Percentiles rank a stretch among this genome's conserved stretches.
phyloP scores from a whole-genome alignment of 2,329 filamentous ascomycete genomes.

The Scleromitrula shiraiana region DNA sequence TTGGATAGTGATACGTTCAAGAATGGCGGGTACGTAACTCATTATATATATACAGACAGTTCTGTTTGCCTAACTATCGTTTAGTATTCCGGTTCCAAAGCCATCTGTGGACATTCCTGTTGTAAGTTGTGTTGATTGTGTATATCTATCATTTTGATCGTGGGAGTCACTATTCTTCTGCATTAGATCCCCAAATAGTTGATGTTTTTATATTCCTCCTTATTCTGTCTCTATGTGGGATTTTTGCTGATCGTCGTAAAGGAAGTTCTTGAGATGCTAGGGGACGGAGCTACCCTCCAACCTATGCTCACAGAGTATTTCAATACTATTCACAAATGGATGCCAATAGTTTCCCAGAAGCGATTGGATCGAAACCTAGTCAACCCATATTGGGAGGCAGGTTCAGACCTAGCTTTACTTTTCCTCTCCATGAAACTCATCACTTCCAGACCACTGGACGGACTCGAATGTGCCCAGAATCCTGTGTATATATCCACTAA shows the following conservation, averaged over 20 bases:
- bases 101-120: constrained; percentile 20
- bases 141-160: too few species aligned
- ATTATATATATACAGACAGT: neutral
- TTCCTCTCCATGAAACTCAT: constrained; percentile 43
- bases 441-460: constrained; percentile 31
- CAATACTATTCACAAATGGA: constrained; percentile 37
- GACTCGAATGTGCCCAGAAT: constrained; percentile 30
- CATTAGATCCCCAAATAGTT: too few species aligned
- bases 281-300: constrained; percentile 32
- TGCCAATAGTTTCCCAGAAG: constrained; percentile 41
- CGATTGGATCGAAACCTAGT: constrained; percentile 33
- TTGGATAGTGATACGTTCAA: constrained; percentile 37
- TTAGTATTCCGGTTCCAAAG: constrained; percentile 32
- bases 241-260: constrained; percentile 12
- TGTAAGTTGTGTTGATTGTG: too few species aligned
- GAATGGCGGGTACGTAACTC: constrained; percentile 24
- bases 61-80: constrained; percentile 6
- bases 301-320: constrained; percentile 36
- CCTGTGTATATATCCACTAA: constrained; percentile 38
- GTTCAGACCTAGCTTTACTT: constrained; percentile 39
- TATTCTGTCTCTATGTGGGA: too few species aligned
- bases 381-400: constrained; percentile 36
- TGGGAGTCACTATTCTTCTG: too few species aligned
- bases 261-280: constrained; percentile 35
- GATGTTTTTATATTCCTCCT: neutral